Percentiles rank a stretch among this genome's conserved stretches.
Conservation (phyloP, 176 grass and related monocot species). For the Pontederia paniculata region DNA sequence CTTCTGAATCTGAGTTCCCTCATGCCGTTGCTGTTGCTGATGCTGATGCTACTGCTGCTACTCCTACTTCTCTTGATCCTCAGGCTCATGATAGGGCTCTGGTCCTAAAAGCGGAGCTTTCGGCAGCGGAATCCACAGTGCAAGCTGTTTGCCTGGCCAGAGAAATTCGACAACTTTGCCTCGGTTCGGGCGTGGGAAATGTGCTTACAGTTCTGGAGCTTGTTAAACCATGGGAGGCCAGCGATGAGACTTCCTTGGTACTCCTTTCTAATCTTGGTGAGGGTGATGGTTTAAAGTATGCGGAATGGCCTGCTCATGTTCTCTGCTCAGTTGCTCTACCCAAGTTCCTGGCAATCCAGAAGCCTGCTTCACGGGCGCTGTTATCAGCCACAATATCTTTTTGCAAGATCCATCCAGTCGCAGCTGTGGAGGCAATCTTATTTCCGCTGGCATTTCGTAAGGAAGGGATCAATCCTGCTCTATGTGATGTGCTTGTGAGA, state of each 20-base stretch:
- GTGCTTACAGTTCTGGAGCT: slow-evolving; percentile 37
- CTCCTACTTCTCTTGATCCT: slow-evolving; percentile 21
- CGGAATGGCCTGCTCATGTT: slow-evolving; percentile 32
- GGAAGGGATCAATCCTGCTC: slow-evolving; percentile 39
- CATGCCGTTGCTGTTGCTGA: background rate
- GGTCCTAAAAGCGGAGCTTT: slow-evolving; percentile 32
- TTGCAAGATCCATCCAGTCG: slow-evolving; percentile 59
- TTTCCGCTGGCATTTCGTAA: slow-evolving; percentile 57
- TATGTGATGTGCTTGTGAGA: slow-evolving; percentile 44
- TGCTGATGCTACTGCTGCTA: slow-evolving; percentile 4
- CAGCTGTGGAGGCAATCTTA: slow-evolving; percentile 48
- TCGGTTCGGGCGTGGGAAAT: slow-evolving; percentile 34
- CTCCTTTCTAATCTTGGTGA: slow-evolving; percentile 42
- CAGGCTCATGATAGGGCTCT: slow-evolving; percentile 6
- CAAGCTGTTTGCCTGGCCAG: slow-evolving; percentile 26
- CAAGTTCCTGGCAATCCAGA: slow-evolving; percentile 43
- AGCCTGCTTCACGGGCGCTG: slow-evolving; percentile 45
- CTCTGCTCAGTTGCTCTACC: slow-evolving; percentile 60
- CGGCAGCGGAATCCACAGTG: slow-evolving; percentile 23
- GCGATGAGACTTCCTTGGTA: slow-evolving; percentile 38
- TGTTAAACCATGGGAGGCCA: slow-evolving; percentile 56
- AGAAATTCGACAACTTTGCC: slow-evolving; percentile 43
- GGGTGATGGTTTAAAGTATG: slow-evolving; percentile 12
- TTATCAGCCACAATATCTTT: slow-evolving; percentile 37
- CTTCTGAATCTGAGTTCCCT: slow-evolving; percentile 1